These are phyloP conservation scores for Eucalyptus camaldulensis DNA, from an alignment of 345 rosid genomes.

Conservation along the genomic window DNA sequence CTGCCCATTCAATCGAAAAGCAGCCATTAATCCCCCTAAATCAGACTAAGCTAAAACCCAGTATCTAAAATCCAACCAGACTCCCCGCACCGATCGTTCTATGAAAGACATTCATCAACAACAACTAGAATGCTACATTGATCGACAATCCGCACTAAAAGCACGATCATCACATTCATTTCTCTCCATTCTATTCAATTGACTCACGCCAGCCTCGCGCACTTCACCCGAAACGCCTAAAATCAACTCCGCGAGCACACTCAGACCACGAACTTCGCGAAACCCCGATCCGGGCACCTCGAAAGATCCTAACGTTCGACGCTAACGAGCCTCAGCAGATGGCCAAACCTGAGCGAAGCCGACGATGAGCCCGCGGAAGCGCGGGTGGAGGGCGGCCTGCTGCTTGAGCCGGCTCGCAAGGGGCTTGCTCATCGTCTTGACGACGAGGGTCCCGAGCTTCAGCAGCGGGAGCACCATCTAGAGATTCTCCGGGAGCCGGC, in stretches of 20 bases:
- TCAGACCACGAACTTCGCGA: background rate
- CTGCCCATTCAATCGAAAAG: background rate
- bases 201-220: background rate
- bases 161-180: background rate
- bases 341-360: slow-evolving; percentile 56
- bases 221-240: background rate
- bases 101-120: background rate
- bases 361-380: slow-evolving; percentile 63
- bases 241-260: background rate
- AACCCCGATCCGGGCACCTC: background rate
- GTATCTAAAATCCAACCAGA: background rate
- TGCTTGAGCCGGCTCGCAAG: slow-evolving; percentile 65
- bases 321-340: background rate
- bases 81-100: background rate
- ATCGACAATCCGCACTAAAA: background rate
- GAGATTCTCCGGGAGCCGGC: background rate
- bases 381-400: slow-evolving; percentile 66
- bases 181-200: background rate
- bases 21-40: background rate
- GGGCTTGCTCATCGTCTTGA: slow-evolving; percentile 73
- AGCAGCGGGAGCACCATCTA: slow-evolving; percentile 58
- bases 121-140: background rate
- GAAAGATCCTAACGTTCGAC: background rate
- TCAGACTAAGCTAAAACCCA: background rate
- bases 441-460: slow-evolving; percentile 60